Percentiles rank a stretch among this genome's conserved stretches.
These are phyloP conservation scores for Leccinum subgranulosum DNA, from an alignment of 768 basidiomycete species.

Conservation along the genomic window DNA sequence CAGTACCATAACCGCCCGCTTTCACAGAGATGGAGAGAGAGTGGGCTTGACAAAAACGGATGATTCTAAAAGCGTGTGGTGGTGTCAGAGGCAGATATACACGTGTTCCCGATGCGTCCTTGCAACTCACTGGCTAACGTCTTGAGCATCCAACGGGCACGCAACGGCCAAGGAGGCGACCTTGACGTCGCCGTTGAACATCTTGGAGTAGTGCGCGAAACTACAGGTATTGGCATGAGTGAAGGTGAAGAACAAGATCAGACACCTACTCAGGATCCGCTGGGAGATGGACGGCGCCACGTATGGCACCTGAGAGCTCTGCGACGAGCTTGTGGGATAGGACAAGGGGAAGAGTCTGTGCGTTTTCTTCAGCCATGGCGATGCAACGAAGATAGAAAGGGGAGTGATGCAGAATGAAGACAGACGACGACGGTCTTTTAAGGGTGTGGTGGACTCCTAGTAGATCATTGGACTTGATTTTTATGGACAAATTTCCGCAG, in stretches of 20 bases:
- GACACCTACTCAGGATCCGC: conserved; percentile 39
- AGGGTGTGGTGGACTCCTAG: background rate
- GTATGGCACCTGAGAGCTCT: conserved; percentile 44
- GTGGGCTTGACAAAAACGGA: conserved; percentile 73
- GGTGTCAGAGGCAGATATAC: conserved; percentile 6
- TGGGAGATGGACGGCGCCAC: conserved; percentile 46
- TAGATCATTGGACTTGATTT: conserved; percentile 8
- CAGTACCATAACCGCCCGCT: conserved; percentile 89
- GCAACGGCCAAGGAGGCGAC: conserved; percentile 59
- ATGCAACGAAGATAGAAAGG: background rate
- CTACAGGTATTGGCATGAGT: conserved; percentile 12
- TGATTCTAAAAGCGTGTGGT: conserved; percentile 40
- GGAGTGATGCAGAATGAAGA: conserved; percentile 5
- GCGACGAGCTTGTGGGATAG: conserved; percentile 35
- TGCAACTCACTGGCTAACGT: conserved; percentile 74
- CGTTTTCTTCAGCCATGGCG: conserved; percentile 16
- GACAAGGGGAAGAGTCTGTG: background rate
- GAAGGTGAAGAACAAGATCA: background rate
- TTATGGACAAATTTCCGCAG: conserved; percentile 2
- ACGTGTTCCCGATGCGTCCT: background rate
- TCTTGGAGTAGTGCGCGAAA: conserved; percentile 33
- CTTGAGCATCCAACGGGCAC: conserved; percentile 73
- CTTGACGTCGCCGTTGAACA: conserved; percentile 79
- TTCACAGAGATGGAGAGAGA: conserved; percentile 75
- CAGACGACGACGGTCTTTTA: conserved; percentile 13